Evolutionary conservation across 2,329 filamentous ascomycete genomes (phyloP).

Genomic region (Rhinocladiella similis): DNA sequence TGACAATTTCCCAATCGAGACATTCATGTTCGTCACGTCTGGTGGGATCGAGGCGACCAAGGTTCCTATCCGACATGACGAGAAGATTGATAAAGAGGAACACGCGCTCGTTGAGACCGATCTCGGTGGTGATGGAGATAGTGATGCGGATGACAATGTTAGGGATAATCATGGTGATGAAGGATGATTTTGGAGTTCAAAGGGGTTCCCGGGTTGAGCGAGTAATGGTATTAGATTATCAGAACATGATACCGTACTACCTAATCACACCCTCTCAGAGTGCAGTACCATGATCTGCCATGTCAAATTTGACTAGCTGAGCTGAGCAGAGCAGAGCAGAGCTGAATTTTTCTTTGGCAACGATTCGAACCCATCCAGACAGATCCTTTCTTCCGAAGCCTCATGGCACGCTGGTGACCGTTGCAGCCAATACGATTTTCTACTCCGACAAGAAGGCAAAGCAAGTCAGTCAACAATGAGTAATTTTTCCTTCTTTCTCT

Average conservation of each 20-base stretch:
- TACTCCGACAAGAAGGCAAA: background rate
- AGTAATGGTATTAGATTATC: too few relatives aligned
- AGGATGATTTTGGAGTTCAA: slow-evolving; percentile 16
- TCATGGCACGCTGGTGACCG: background rate
- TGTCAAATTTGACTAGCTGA: too few relatives aligned
- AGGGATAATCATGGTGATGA: slow-evolving; percentile 29
- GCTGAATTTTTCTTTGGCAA: background rate
- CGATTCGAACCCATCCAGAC: background rate
- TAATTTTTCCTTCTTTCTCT: too few relatives aligned
- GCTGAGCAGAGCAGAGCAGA: too few relatives aligned
- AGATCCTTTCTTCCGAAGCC: background rate
- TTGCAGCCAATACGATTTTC: slow-evolving; percentile 2
- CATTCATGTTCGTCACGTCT: slow-evolving; percentile 74
- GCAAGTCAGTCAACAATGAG: too few relatives aligned
- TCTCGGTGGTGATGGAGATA: slow-evolving; percentile 12
- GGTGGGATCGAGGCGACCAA: slow-evolving; percentile 65
- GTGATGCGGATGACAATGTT: slow-evolving; percentile 24
- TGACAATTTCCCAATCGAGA: slow-evolving; percentile 69
- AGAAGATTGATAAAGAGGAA: slow-evolving; percentile 1
- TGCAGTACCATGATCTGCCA: too few relatives aligned
- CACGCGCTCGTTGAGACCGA: slow-evolving; percentile 5
- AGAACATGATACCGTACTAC: too few relatives aligned
- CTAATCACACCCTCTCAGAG: too few relatives aligned
- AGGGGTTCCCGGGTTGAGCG: too few relatives aligned
- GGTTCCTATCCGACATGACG: slow-evolving; percentile 13